These are phyloP conservation scores for Posidonia oceanica DNA, from an alignment of 116 monocot genomes.

Conservation along the genomic window DNA sequence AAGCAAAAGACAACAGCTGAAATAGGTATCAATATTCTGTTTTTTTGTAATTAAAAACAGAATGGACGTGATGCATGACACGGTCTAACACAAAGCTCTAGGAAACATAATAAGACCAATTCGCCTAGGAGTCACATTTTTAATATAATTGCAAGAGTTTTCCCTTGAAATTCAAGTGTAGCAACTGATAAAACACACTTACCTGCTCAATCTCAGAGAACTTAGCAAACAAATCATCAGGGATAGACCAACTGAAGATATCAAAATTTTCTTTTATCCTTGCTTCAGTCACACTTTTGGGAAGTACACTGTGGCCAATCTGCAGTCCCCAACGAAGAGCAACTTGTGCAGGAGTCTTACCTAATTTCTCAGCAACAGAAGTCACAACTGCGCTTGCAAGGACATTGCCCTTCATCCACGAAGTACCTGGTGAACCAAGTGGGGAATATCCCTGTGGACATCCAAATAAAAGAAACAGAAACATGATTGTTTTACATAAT, in stretches of 20 bases:
- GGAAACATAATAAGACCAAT: no score
- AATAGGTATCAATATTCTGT: no score
- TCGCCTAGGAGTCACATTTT: no score
- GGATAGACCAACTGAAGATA: constrained; percentile 68
- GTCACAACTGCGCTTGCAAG: constrained; percentile 33
- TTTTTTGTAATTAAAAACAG: no score
- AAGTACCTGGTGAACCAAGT: constrained; percentile 64
- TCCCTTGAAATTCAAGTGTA: background rate
- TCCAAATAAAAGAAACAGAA: background rate
- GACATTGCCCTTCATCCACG: constrained; percentile 30
- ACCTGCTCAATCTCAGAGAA: constrained; percentile 73
- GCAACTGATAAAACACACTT: constrained; percentile 6
- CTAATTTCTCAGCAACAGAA: constrained; percentile 48
- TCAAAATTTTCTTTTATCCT: constrained; percentile 67
- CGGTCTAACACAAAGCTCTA: no score
- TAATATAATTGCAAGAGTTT: no score
- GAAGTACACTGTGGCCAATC: constrained; percentile 65
- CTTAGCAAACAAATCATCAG: constrained; percentile 50
- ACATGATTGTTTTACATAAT: background rate
- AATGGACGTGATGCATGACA: no score
- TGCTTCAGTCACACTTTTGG: constrained; percentile 53
- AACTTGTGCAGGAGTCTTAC: constrained; percentile 75
- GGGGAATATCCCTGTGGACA: constrained; percentile 66
- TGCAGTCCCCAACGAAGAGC: constrained; percentile 80
- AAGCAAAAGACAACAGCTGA: no score